Evolutionary conservation across 192 early-diverging fungal genomes (phyloP).

Genomic region (Haplosporangium gracile): DNA sequence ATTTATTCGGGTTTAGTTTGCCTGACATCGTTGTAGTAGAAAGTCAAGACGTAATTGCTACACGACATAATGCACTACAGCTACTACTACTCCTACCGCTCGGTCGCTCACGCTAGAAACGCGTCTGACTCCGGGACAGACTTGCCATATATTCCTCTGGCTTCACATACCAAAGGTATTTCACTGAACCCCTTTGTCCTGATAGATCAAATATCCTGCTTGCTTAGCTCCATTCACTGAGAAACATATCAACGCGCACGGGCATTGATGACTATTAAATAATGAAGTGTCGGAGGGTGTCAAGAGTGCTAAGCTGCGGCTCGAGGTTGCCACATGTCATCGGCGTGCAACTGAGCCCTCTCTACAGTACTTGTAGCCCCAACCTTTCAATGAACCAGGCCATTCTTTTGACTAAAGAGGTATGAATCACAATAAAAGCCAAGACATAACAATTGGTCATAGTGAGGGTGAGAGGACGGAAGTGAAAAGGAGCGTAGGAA

Average conservation of each 20-base stretch:
- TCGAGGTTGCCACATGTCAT: too few species aligned
- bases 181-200: background rate
- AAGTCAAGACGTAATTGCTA: background rate
- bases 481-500: background rate
- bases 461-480: background rate
- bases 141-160: background rate
- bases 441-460: background rate
- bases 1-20: background rate
- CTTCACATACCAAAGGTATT: background rate
- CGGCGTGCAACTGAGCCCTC: too few species aligned
- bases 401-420: background rate
- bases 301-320: too few species aligned
- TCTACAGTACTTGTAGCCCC: too few species aligned
- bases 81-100: background rate
- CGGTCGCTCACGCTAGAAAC: background rate
- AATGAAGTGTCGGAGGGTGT: background rate
- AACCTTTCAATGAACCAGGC: too few species aligned
- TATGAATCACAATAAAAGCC: background rate
- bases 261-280: background rate
- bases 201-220: background rate
- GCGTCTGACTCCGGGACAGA: background rate
- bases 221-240: background rate
- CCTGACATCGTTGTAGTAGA: background rate
- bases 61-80: background rate
- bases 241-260: background rate